Conservation (phyloP, 495 filamentous ascomycete species). For the Astrocystis sublimbata region DNA sequence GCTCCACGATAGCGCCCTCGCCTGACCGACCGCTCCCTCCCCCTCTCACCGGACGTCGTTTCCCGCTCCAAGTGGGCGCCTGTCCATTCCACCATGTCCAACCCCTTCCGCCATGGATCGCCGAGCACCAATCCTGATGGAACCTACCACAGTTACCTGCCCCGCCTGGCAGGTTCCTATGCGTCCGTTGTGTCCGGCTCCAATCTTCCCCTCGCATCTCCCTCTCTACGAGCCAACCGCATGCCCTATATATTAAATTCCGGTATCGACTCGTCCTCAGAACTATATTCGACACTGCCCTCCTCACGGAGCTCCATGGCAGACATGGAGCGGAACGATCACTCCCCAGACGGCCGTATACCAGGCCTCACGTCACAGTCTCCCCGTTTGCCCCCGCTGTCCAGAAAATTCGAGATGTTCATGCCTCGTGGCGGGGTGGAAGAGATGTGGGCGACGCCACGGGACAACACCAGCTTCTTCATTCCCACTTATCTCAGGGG, state of each 20-base stretch:
- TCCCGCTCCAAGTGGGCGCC: not conserved
- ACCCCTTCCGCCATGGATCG: conserved; percentile 31
- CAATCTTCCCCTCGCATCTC: conserved; percentile 37
- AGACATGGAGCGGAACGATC: conserved; percentile 25
- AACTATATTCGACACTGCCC: conserved; percentile 41
- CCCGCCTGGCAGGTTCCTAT: conserved; percentile 61
- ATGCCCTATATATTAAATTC: conserved; percentile 65
- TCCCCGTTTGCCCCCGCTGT: conserved; percentile 53
- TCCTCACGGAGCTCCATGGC: conserved; percentile 33
- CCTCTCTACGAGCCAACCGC: conserved; percentile 51
- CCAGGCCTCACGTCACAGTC: conserved; percentile 30
- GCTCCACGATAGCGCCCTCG: not conserved
- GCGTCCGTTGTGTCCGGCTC: conserved; percentile 78
- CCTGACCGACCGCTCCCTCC: not conserved
- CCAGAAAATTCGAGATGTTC: conserved; percentile 61
- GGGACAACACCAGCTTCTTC: conserved; percentile 55
- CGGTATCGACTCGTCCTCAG: conserved; percentile 44
- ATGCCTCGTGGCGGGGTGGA: conserved; percentile 36
- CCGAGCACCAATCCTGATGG: conserved; percentile 33
- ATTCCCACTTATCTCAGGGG: conserved; percentile 77
- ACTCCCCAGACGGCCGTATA: conserved; percentile 39
- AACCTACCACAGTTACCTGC: conserved; percentile 31
- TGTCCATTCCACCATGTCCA: conserved; percentile 30
- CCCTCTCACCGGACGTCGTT: not conserved
- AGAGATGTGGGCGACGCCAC: conserved; percentile 26